Evolutionary conservation across 2,329 filamentous ascomycete species (phyloP).

Genomic region (Huntiella savannae): DNA sequence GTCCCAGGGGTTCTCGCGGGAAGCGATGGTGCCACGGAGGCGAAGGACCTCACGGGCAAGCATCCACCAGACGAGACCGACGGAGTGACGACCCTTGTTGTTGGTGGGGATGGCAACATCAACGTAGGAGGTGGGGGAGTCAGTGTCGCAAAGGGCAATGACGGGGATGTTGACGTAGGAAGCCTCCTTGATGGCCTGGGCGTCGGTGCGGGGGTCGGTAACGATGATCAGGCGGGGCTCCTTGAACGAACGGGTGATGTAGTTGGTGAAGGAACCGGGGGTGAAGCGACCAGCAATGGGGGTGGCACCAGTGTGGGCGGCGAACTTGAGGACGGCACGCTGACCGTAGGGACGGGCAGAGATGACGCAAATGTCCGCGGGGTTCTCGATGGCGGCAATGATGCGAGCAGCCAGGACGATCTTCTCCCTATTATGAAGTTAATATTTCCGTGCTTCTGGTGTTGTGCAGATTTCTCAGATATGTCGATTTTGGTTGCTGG

Average conservation of each 20-base stretch:
- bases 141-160: slow-evolving; percentile 96
- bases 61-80: slow-evolving; percentile 98
- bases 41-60: slow-evolving; percentile 98
- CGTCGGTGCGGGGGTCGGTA: slow-evolving; percentile 97
- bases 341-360: slow-evolving; percentile 98
- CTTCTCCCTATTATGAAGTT: slow-evolving; percentile 61
- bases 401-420: slow-evolving; percentile 97
- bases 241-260: slow-evolving; percentile 99
- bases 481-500: too few relatives aligned
- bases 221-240: slow-evolving; percentile 98
- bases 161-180: slow-evolving; percentile 99
- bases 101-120: slow-evolving; percentile 99
- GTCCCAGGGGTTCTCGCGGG: slow-evolving; percentile 94
- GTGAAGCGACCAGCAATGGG: slow-evolving; percentile 99
- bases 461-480: too few relatives aligned
- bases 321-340: slow-evolving; percentile 99
- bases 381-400: slow-evolving; percentile 98
- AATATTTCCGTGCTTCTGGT: slow-evolving; percentile 8
- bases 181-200: slow-evolving; percentile 99
- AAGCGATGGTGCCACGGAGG: slow-evolving; percentile 89
- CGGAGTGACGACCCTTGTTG: slow-evolving; percentile 99
- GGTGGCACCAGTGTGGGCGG: slow-evolving; percentile 89
- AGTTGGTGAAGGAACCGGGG: slow-evolving; percentile 99
- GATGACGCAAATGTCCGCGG: slow-evolving; percentile 97
- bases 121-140: slow-evolving; percentile 98